Conservation (phyloP, 345 rosid genomes). For the Bruguiera gymnorhiza region DNA sequence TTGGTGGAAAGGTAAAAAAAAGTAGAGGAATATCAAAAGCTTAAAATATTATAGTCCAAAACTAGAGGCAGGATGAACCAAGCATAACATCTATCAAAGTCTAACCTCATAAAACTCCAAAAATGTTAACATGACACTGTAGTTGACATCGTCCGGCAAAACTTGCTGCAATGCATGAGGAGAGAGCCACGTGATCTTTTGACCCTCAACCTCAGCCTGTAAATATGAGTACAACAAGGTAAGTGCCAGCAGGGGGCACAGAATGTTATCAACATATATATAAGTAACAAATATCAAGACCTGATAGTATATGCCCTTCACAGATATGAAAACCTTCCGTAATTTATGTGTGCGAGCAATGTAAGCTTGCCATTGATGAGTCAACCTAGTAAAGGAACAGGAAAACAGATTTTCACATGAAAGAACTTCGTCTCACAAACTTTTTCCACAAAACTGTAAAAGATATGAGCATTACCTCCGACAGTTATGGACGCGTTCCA, state of each 20-base stretch:
- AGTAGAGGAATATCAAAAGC: too few species aligned
- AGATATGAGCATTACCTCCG: conserved; percentile 47
- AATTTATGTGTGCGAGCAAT: conserved; percentile 72
- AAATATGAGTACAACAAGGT: conserved; percentile 14
- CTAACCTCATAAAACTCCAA: conserved; percentile 91
- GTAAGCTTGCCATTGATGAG: conserved; percentile 96
- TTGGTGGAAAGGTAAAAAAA: too few species aligned
- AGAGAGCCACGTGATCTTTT: conserved; percentile 90
- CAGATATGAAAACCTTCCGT: conserved; percentile 82
- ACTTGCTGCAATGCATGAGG: conserved; percentile 96
- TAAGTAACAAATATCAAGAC: conserved; percentile 27
- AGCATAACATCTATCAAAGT: background rate
- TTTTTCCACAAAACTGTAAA: background rate
- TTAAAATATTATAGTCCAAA: too few species aligned
- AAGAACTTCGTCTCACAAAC: background rate
- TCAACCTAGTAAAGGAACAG: conserved; percentile 49
- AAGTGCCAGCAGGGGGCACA: background rate
- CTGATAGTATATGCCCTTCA: conserved; percentile 97
- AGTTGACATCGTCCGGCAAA: conserved; percentile 86
- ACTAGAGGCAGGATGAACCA: background rate
- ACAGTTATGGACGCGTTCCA: conserved; percentile 72
- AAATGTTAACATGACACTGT: conserved; percentile 71
- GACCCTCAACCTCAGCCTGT: conserved; percentile 95
- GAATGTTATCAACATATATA: background rate
- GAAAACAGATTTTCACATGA: background rate